Base-by-base conservation (phyloP, 2,329 filamentous ascomycete species). In the Westerdykella sp. region DNA sequence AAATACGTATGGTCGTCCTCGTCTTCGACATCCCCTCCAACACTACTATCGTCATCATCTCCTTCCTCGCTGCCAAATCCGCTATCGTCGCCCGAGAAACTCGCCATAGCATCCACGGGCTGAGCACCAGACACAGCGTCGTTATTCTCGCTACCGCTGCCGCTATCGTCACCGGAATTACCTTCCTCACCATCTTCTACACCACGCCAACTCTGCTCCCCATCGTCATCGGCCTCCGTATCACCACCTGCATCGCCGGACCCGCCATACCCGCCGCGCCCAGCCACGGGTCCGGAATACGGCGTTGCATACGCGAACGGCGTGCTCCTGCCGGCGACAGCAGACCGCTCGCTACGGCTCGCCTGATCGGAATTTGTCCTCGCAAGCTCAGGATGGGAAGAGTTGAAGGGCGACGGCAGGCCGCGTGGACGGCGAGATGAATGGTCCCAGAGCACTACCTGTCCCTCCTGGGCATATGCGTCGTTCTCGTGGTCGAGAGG, bases 281-380 rank as follows among this genome's bases (percentile, higher is more conserved):
- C 63, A n/a, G 64, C 40, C 31, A 67, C 56, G 1, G 57, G 57
- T 1, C 63, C 63, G 56, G 84, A 88, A 58, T 83, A 75, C 0
- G 85, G 85, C 0, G 85, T 90, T 2, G 84, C 83, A 56, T 89
- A 89, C n/a, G 80, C 81, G 50, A 81, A 81, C 2, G 74, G 74
- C 0, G 83, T 84, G 0, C 76, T 45, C 56, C 65, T 53, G 44
- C 57, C 55, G 6, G 32, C 32, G 62, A 56, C 42, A 23, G 54
- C 43, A 34, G 57, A 63, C n/a, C 61, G 55, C 67, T 77, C 38
- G 67, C 73, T 43, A 66, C 77, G 23, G 67, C 68, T 70, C 46
- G 50, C 53, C n/a, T 56, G 45, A 39, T 65, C 62, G 6, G 61
- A 65, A 34, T 54, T 59, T 6, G 62, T 53, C 10, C 62, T 48